Evolutionary conservation across 805 yeast species (phyloP).

Genomic region (Pichia insulana): DNA sequence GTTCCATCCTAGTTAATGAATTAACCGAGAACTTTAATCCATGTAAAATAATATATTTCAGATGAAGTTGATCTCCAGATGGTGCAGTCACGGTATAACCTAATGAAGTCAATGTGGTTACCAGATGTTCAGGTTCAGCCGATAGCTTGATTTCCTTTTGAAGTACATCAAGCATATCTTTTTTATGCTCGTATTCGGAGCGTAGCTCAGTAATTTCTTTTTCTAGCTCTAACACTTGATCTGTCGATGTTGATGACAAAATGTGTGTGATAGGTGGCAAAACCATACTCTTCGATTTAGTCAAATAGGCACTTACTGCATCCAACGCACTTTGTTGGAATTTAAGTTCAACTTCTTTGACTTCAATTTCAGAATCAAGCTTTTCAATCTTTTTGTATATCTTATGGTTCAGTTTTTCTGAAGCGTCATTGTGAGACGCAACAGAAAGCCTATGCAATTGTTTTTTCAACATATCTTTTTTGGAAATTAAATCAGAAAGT

Average conservation of each 20-base stretch:
- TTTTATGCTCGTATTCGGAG: slow-evolving; percentile 5
- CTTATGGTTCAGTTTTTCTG: slow-evolving; percentile 1
- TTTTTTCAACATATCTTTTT: slow-evolving; percentile 1
- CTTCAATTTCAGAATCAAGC: slow-evolving; percentile 9
- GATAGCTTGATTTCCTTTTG: slow-evolving; percentile 20
- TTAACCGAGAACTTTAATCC: neutral
- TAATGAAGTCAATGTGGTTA: slow-evolving; percentile 4
- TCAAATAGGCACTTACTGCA: slow-evolving; percentile 13
- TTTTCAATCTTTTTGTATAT: slow-evolving; percentile 2
- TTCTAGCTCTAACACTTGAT: neutral
- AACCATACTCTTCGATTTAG: slow-evolving; percentile 7
- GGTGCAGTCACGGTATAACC: slow-evolving; percentile 9
- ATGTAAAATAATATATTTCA: neutral
- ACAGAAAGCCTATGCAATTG: slow-evolving; percentile 12
- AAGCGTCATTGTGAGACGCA: slow-evolving; percentile 3
- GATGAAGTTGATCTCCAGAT: neutral
- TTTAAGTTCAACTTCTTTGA: slow-evolving; percentile 8
- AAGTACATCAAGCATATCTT: slow-evolving; percentile 6
- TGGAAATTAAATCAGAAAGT: neutral
- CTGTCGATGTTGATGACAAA: neutral
- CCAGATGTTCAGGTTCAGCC: slow-evolving; percentile 1
- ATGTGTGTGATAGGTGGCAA: slow-evolving; percentile 6
- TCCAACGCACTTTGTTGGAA: slow-evolving; percentile 12
- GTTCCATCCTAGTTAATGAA: slow-evolving; percentile 2
- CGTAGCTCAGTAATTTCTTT: slow-evolving; percentile 8